phyloP scores from a whole-genome alignment of 345 rosid genomes.

The Gossypium sturtianum region DNA sequence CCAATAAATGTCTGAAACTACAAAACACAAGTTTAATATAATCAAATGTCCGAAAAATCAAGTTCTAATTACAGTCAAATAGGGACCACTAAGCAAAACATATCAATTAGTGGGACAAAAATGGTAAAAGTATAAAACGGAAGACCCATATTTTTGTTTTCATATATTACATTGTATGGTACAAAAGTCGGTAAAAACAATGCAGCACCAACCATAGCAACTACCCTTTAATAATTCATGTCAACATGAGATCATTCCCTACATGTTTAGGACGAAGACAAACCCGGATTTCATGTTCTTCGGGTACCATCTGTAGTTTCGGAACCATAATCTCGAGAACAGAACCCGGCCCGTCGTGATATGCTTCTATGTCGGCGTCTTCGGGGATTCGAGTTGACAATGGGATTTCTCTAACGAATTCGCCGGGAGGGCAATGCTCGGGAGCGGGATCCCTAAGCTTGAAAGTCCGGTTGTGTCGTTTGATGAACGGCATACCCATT shows the following conservation, averaged over 20 bases:
- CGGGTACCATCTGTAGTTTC: conserved; percentile 71
- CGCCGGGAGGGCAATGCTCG: conserved; percentile 97
- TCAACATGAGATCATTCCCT: conserved; percentile 66
- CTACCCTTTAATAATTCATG: not conserved
- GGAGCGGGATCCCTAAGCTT: conserved; percentile 82
- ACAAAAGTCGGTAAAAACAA: conserved; percentile 25
- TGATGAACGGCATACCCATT: conserved; percentile 44
- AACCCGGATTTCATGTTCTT: conserved; percentile 92
- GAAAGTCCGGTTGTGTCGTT: conserved; percentile 48
- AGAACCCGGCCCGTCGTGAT: conserved; percentile 78
- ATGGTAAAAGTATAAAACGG: not conserved
- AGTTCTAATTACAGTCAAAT: conserved; percentile 12
- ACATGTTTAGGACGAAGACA: conserved; percentile 77
- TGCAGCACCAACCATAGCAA: conserved; percentile 8
- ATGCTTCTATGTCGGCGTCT: conserved; percentile 97
- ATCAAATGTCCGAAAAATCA: conserved; percentile 4
- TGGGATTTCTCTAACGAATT: conserved; percentile 80
- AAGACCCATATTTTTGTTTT: conserved; percentile 13
- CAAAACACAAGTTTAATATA: not conserved
- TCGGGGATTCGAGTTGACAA: conserved; percentile 81
- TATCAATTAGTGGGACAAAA: conserved; percentile 8
- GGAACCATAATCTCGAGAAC: conserved; percentile 92
- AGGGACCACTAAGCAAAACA: not conserved
- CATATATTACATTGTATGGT: conserved; percentile 22
- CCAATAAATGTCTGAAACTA: too few species aligned